phyloP scores from a whole-genome alignment of 192 early-diverging fungal genomes.

The Thamnidium elegans region DNA sequence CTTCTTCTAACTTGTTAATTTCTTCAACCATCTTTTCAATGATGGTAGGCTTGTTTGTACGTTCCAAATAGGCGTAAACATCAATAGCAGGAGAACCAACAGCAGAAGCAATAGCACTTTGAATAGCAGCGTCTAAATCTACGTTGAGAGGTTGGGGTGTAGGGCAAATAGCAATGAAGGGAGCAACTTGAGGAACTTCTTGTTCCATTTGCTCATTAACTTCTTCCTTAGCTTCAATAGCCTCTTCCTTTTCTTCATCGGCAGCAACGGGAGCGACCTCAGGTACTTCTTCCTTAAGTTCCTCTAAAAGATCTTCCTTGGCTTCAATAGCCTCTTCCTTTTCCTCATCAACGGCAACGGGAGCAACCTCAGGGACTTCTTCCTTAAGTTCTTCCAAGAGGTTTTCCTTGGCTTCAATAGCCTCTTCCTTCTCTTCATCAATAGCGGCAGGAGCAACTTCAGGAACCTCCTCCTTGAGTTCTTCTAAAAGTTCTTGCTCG shows the following conservation, averaged over 20 bases:
- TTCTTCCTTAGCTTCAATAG: no score
- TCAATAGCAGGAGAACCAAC: conserved; percentile 1
- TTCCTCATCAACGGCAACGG: not conserved
- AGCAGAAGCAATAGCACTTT: conserved; percentile 18
- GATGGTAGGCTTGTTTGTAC: not conserved
- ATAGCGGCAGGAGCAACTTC: not conserved
- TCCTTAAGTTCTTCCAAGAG: not conserved
- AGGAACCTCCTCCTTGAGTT: not conserved
- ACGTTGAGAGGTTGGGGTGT: not conserved
- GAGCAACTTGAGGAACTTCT: not conserved
- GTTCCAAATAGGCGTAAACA: conserved; percentile 7
- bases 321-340: not conserved
- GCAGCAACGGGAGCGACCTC: not conserved
- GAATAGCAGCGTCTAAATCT: conserved; percentile 3
- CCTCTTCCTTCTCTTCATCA: not conserved
- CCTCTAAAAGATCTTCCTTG: not conserved
- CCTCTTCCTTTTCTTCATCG: not conserved
- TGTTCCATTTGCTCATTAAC: not conserved
- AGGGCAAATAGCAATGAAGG: not conserved
- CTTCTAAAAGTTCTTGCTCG: not conserved
- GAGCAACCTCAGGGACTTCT: not conserved
- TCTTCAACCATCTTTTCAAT: not conserved
- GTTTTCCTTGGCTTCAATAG: not conserved
- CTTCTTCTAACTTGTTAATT: not conserved
- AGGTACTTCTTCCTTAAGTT: not conserved